Conservation (phyloP, 768 basidiomycete genomes). For the Cytidiella melzeri region DNA sequence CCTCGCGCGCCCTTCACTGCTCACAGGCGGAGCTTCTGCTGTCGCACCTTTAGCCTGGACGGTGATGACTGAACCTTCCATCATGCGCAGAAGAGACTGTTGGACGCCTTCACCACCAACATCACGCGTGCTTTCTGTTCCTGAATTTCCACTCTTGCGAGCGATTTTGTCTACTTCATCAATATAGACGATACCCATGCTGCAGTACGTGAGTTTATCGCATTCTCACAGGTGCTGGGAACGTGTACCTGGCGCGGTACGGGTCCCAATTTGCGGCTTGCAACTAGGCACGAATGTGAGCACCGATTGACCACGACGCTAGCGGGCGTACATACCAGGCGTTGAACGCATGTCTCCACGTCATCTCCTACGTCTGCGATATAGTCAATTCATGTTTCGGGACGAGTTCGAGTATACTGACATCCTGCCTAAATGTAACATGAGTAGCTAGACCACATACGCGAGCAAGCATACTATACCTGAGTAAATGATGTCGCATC, state of each 20-base stretch:
- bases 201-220: constrained; percentile 27
- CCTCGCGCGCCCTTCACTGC: constrained; percentile 40
- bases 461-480: no score
- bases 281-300: constrained; percentile 37
- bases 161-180: constrained; percentile 96
- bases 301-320: not conserved
- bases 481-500: constrained; percentile 95
- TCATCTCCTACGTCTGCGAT: constrained; percentile 87
- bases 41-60: constrained; percentile 66
- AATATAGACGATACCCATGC: constrained; percentile 92
- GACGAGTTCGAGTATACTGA: constrained; percentile 30
- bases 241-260: constrained; percentile 63
- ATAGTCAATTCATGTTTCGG: not conserved
- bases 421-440: constrained; percentile 56
- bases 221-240: no score
- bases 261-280: constrained; percentile 92
- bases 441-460: not conserved
- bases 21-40: constrained; percentile 40
- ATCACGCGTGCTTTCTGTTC: constrained; percentile 71
- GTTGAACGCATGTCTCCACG: constrained; percentile 85
- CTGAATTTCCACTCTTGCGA: constrained; percentile 43
- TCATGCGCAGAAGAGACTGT: constrained; percentile 85
- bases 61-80: constrained; percentile 87
- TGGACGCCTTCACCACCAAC: constrained; percentile 97
- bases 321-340: constrained; percentile 46